These are phyloP conservation scores for Biscogniauxia mediterranea DNA, from an alignment of 2,329 filamentous ascomycete species.

Conservation along the genomic window DNA sequence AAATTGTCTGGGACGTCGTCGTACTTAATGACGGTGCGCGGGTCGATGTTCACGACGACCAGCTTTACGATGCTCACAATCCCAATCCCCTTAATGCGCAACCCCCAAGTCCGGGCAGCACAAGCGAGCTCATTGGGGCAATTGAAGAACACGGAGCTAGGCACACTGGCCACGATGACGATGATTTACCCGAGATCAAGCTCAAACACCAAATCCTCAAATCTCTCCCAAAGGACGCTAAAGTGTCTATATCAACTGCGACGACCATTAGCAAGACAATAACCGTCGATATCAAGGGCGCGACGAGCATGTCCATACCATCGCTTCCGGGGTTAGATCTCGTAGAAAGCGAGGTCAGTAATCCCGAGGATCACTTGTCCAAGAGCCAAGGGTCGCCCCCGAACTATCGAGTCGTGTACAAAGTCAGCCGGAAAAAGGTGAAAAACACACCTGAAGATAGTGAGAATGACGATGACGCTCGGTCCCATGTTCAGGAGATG, in stretches of 20 bases:
- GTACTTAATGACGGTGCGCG: slow-evolving; percentile 58
- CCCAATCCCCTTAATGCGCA: too few relatives aligned
- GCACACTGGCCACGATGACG: slow-evolving; percentile 34
- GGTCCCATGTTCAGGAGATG: slow-evolving; percentile 22
- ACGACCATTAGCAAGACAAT: slow-evolving; percentile 62
- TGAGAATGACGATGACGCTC: slow-evolving; percentile 28
- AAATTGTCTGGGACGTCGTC: slow-evolving; percentile 66
- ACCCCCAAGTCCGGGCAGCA: slow-evolving; percentile 18
- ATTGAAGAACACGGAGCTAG: slow-evolving; percentile 35
- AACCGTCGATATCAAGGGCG: slow-evolving; percentile 60
- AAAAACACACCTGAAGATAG: slow-evolving; percentile 39
- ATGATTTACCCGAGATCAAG: slow-evolving; percentile 45
- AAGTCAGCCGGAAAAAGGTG: slow-evolving; percentile 52
- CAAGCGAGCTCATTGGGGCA: slow-evolving; percentile 34
- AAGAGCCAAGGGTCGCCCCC: slow-evolving; percentile 26
- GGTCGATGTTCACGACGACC: slow-evolving; percentile 47
- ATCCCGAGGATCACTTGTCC: slow-evolving; percentile 17
- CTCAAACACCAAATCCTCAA: slow-evolving; percentile 55
- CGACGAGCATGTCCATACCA: slow-evolving; percentile 48
- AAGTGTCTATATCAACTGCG: slow-evolving; percentile 59
- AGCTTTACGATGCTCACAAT: slow-evolving; percentile 26
- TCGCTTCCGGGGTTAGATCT: slow-evolving; percentile 60
- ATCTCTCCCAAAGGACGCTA: slow-evolving; percentile 53
- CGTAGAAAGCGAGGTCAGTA: slow-evolving; percentile 43
- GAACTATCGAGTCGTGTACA: slow-evolving; percentile 59